Conservation (phyloP, 345 rosid genomes). For the Erodium maritimum region DNA sequence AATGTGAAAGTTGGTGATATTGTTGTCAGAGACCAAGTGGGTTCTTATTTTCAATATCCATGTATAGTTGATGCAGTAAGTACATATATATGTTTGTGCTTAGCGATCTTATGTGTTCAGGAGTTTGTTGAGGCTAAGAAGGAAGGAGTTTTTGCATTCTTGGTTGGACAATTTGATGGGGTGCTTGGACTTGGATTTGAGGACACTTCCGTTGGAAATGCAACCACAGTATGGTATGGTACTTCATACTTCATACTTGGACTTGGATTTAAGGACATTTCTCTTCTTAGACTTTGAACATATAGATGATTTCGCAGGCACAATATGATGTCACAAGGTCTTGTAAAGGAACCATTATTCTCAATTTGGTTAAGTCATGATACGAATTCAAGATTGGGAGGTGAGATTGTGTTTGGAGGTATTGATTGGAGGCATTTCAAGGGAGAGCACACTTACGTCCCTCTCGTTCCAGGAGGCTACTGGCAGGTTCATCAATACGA, state of each 20-base stretch:
- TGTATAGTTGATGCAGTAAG: not conserved
- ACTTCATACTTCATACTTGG: slow-evolving; percentile 1
- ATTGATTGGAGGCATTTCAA: slow-evolving; percentile 37
- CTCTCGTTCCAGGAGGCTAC: slow-evolving; percentile 27
- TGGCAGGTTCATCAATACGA: slow-evolving; percentile 71
- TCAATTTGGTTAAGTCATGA: slow-evolving; percentile 45
- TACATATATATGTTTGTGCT: not conserved
- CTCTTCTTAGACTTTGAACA: not conserved
- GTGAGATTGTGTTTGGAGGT: slow-evolving; percentile 52
- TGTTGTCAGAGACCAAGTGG: slow-evolving; percentile 34
- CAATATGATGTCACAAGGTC: slow-evolving; percentile 44
- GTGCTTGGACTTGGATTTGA: slow-evolving; percentile 39
- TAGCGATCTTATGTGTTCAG: slow-evolving; percentile 12
- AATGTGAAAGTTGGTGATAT: slow-evolving; percentile 38
- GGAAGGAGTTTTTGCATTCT: slow-evolving; percentile 33
- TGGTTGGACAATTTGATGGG: slow-evolving; percentile 36
- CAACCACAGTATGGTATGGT: slow-evolving; percentile 42
- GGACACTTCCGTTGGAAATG: slow-evolving; percentile 25
- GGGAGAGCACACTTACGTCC: slow-evolving; percentile 41
- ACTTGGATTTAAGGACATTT: slow-evolving; percentile 11
- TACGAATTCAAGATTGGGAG: slow-evolving; percentile 20
- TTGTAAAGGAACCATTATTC: slow-evolving; percentile 30
- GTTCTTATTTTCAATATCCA: slow-evolving; percentile 4
- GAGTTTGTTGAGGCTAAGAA: slow-evolving; percentile 43
- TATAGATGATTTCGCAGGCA: slow-evolving; percentile 19